A percentile compares a stretch with the other conserved stretches of the same genome.
Evolutionary conservation across 116 monocot genomes (phyloP).

Genomic region (Zostera marina): DNA sequence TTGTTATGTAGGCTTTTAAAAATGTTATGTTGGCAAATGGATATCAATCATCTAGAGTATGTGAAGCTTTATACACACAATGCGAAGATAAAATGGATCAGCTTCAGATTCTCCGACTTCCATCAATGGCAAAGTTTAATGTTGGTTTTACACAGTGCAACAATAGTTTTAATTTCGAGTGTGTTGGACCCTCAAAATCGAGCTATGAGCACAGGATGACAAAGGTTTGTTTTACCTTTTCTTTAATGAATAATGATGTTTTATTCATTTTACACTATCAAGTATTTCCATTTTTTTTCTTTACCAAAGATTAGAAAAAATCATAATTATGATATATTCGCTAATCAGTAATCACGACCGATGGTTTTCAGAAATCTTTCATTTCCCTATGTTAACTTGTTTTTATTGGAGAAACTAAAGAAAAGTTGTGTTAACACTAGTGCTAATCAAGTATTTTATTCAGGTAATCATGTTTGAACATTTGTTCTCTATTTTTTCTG

Average conservation of each 20-base stretch:
- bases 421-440: no score
- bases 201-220: slow-evolving; percentile 58
- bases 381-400: no score
- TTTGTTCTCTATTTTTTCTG: no score
- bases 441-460: no score
- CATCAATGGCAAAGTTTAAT: slow-evolving; percentile 99
- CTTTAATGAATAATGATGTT: neutral
- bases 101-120: slow-evolving; percentile 87
- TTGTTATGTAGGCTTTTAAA: slow-evolving; percentile 33
- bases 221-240: slow-evolving; percentile 37
- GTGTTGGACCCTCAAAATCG: slow-evolving; percentile 81
- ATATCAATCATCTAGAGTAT: slow-evolving; percentile 85
- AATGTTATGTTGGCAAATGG: slow-evolving; percentile 72
- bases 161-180: slow-evolving; percentile 62
- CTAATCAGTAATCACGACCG: no score
- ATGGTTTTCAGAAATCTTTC: no score
- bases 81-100: slow-evolving; percentile 99
- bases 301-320: no score
- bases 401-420: no score
- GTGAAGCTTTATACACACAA: slow-evolving; percentile 58
- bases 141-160: slow-evolving; percentile 91
- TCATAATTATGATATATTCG: no score
- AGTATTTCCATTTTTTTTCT: no score
- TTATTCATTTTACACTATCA: neutral
- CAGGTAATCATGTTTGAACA: no score